Evolutionary conservation across 228 moss, liverwort and hornwort species (phyloP).

Genomic region (Sphagnum magellanicum): DNA sequence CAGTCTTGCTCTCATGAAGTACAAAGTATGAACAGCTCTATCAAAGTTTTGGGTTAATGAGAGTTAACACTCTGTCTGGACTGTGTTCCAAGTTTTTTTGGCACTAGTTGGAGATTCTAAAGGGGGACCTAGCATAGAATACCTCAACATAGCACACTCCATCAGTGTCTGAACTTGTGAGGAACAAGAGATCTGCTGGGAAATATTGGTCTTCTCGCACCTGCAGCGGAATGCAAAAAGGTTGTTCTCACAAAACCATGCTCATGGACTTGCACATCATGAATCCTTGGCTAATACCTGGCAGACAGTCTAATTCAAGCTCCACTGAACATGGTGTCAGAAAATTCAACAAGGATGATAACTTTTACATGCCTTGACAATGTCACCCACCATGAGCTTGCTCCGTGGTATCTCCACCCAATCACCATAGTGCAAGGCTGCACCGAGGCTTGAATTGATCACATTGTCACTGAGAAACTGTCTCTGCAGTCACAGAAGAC

Average conservation of each 20-base stretch:
- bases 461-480: constrained; percentile 32
- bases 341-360: neutral
- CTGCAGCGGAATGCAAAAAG: neutral
- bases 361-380: constrained; percentile 17
- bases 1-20: too few relatives aligned
- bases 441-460: constrained; percentile 31
- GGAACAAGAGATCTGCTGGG: constrained; percentile 40
- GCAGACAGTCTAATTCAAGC: neutral
- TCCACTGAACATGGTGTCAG: neutral
- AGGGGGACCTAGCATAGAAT: too few relatives aligned
- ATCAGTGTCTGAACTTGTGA: constrained; percentile 44
- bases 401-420: constrained; percentile 42
- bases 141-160: constrained; percentile 47
- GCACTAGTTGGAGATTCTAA: too few relatives aligned
- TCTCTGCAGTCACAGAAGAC: constrained; percentile 6
- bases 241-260: too few relatives aligned
- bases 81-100: too few relatives aligned
- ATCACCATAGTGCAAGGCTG: constrained; percentile 25
- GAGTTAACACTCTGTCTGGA: too few relatives aligned
- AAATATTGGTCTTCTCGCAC: constrained; percentile 29
- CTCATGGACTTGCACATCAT: too few relatives aligned
- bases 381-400: constrained; percentile 35
- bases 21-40: too few relatives aligned
- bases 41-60: too few relatives aligned
- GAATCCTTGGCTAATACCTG: neutral